phyloP scores from a whole-genome alignment of 306 rosid genomes.

The Medicago ruthenica region DNA sequence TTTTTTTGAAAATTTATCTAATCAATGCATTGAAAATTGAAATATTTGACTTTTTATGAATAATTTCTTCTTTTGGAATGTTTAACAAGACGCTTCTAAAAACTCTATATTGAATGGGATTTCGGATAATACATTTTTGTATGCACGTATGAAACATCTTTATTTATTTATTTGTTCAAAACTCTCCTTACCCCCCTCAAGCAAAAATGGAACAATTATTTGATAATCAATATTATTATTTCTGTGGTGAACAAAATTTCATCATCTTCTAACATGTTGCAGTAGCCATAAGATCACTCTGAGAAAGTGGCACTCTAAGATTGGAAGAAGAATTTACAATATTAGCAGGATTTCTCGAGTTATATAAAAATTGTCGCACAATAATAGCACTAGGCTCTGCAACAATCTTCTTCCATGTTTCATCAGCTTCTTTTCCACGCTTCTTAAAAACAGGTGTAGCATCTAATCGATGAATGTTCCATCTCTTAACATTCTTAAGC shows the following conservation, averaged over 20 bases:
- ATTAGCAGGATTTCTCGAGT: not conserved
- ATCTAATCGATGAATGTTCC: conserved; percentile 67
- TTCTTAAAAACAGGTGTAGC: conserved; percentile 76
- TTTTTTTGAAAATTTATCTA: too few species aligned
- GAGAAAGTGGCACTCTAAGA: conserved; percentile 32
- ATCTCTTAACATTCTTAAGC: conserved; percentile 61
- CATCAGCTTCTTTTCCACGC: conserved; percentile 58
- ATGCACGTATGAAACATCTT: not conserved
- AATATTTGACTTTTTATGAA: too few species aligned
- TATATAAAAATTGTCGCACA: conserved; percentile 56
- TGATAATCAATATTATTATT: not conserved
- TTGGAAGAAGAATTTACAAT: conserved; percentile 31
- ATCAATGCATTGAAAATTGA: too few species aligned
- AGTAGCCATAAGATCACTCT: not conserved
- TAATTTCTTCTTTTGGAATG: too few species aligned
- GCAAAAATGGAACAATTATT: conserved; percentile 4
- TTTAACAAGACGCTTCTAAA: too few species aligned
- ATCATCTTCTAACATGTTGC: conserved; percentile 43
- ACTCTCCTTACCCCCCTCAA: not conserved
- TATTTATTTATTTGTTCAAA: not conserved
- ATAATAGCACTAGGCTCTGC: conserved; percentile 57
- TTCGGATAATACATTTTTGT: not conserved
- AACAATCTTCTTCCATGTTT: conserved; percentile 72
- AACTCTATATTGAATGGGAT: not conserved
- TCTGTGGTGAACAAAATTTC: not conserved